A percentile compares a stretch with the other conserved stretches of the same genome.
phyloP scores from a whole-genome alignment of 169 alveolate genomes.

The Plasmodium coatneyi region DNA sequence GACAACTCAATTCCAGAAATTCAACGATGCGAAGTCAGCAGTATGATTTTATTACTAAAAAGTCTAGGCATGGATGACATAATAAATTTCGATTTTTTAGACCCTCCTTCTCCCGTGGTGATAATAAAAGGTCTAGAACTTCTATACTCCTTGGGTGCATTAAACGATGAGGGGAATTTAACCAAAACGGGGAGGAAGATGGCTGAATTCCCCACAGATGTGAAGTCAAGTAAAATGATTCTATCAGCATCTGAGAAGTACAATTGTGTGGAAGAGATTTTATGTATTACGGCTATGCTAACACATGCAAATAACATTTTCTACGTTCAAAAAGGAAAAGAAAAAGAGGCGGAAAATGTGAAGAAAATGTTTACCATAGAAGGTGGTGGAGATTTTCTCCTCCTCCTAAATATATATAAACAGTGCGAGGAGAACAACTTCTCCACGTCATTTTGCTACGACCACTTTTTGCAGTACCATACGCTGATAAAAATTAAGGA shows the following conservation, averaged over 20 bases:
- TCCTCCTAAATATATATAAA: slow-evolving; percentile 95
- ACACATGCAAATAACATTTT: slow-evolving; percentile 97
- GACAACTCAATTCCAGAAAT: slow-evolving; percentile 96
- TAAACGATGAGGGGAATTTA: slow-evolving; percentile 97
- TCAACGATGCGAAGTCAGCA: slow-evolving; percentile 95
- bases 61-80: slow-evolving; percentile 98
- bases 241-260: slow-evolving; percentile 92
- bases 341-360: slow-evolving; percentile 98
- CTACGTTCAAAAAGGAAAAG: slow-evolving; percentile 97
- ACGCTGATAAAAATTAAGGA: slow-evolving; percentile 98
- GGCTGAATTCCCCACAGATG: slow-evolving; percentile 99
- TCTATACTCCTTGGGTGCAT: slow-evolving; percentile 98
- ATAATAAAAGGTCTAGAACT: slow-evolving; percentile 96
- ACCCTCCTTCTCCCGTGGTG: slow-evolving; percentile 99
- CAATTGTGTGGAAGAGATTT: slow-evolving; percentile 95
- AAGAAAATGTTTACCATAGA: slow-evolving; percentile 94
- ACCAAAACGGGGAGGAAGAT: slow-evolving; percentile 97
- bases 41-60: slow-evolving; percentile 91
- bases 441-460: slow-evolving; percentile 96
- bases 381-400: slow-evolving; percentile 98
- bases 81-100: slow-evolving; percentile 99
- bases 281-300: slow-evolving; percentile 97
- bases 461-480: slow-evolving; percentile 96
- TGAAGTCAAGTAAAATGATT: slow-evolving; percentile 95
- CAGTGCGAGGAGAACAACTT: slow-evolving; percentile 98